Evolutionary conservation across 179 eudicot species (phyloP), one percentile per base, ranked within the genome.

Genomic region (Beta macrorhiza): DNA sequence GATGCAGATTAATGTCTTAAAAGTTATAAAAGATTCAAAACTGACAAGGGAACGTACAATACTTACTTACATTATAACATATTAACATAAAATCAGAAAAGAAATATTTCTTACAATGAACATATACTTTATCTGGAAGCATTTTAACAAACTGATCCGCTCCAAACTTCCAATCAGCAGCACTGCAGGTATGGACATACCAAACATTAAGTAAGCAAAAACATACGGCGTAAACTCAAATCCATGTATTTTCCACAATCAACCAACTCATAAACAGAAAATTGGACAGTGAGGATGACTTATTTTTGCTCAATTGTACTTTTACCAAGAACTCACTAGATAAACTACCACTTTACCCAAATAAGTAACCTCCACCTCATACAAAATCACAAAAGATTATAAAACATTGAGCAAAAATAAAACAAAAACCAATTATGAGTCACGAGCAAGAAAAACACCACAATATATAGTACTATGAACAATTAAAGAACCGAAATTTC

Each of bases 61-160:
- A 58, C 29, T 15, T 67, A 56, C 52, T 1, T 44, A 56, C 68
- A 22, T 5, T n/a, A 58, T 16, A 37, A 19, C 17, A 79, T 49
- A 49, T 45, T 37, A 56, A 37, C 37, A 56, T 58, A 5, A 22
- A 32, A 76, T 45, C 37, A 29, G 1, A 1, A n/a, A 49, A 47
- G 25, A 12, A n/a, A 32, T 29, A 1, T 29, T 80, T 83, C 99
- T 94, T 92, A 97, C 99, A 93, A 83, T 93, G 97, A 87, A 94
- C 98, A 81, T 84, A 91, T 49, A 97, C 92, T 94, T 89, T 94
- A 85, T 94, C 97, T 32, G 98, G 93, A 53, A 94, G 93, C 86
- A 69, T 77, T 65, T 84, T 85, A 45, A 97, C 97, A 83, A 94
- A 94, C 84, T 90, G 95, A 85, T 93, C 98, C 7, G 98, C 97